Percentiles rank a stretch among this genome's conserved stretches.
Evolutionary conservation across 2,329 filamentous ascomycete genomes (phyloP).

Genomic region (Colletotrichum zoysiae): DNA sequence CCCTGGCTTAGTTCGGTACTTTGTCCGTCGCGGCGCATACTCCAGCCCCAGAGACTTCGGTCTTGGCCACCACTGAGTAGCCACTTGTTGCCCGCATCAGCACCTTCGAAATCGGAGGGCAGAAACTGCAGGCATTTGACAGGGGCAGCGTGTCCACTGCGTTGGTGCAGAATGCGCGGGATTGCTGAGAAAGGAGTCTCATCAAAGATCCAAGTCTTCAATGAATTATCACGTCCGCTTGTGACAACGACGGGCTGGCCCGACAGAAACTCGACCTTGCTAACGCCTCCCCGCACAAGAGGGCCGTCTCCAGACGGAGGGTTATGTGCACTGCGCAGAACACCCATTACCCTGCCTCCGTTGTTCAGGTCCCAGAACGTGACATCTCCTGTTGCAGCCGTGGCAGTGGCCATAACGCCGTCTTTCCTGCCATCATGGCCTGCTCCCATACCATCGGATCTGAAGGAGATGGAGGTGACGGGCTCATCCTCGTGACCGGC

Average conservation of each 20-base stretch:
- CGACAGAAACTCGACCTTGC: conserved; percentile 87
- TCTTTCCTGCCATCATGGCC: conserved; percentile 86
- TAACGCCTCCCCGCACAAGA: conserved; percentile 80
- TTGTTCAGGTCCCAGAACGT: conserved; percentile 97
- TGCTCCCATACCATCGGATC: conserved; percentile 88
- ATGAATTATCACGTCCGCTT: conserved; percentile 90
- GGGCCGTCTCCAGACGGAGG: conserved; percentile 70
- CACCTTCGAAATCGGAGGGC: conserved; percentile 88
- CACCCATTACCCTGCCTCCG: conserved; percentile 86
- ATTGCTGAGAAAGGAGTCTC: conserved; percentile 89
- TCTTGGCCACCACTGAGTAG: conserved; percentile 90
- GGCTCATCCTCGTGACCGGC: conserved; percentile 73
- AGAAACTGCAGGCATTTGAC: conserved; percentile 87
- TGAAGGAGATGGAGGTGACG: conserved; percentile 88
- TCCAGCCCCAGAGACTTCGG: conserved; percentile 96
- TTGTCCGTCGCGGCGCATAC: conserved; percentile 92
- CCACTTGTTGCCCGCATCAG: conserved; percentile 93
- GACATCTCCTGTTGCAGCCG: conserved; percentile 83
- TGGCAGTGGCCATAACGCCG: conserved; percentile 95
- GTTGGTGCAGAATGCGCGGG: conserved; percentile 85
- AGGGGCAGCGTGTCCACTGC: conserved; percentile 90
- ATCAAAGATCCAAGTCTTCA: conserved; percentile 98
- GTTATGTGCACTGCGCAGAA: conserved; percentile 89
- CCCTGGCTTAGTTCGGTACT: conserved; percentile 95
- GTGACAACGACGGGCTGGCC: conserved; percentile 93